phyloP scores from a whole-genome alignment of 208 protist genomes.

The Paratrypanosoma confusum region DNA sequence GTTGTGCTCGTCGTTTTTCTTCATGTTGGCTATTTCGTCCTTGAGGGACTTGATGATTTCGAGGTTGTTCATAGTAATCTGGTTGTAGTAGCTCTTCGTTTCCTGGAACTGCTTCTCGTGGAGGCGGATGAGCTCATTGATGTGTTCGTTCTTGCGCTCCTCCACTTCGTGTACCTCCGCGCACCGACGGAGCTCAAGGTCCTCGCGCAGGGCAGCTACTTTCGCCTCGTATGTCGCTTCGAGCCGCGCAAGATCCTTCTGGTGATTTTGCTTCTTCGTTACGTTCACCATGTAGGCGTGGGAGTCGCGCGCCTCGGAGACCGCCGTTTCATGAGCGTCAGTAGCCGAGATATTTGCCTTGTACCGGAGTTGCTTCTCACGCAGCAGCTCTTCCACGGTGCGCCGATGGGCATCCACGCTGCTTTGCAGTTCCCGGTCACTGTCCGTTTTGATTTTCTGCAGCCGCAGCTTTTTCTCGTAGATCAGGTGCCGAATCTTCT shows the following conservation, averaged over 20 bases:
- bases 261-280: conserved; percentile 80
- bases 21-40: conserved; percentile 92
- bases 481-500: conserved; percentile 93
- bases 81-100: conserved; percentile 98
- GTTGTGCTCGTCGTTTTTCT: conserved; percentile 91
- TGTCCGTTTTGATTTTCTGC: conserved; percentile 82
- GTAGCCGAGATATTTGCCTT: conserved; percentile 47
- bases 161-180: conserved; percentile 93
- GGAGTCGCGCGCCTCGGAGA: conserved; percentile 77
- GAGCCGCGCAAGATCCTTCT: conserved; percentile 73
- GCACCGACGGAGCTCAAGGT: conserved; percentile 87
- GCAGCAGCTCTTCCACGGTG: conserved; percentile 56
- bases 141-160: conserved; percentile 93
- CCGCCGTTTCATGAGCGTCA: conserved; percentile 64
- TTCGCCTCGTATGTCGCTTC: conserved; percentile 86
- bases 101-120: conserved; percentile 94
- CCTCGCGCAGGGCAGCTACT: conserved; percentile 73
- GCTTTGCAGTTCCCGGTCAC: conserved; percentile 79
- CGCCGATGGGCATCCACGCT: conserved; percentile 69
- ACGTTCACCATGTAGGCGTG: conserved; percentile 82
- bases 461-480: conserved; percentile 91
- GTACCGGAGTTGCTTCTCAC: conserved; percentile 39
- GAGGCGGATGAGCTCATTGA: conserved; percentile 92
- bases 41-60: conserved; percentile 97
- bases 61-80: conserved; percentile 97